Base-by-base conservation (phyloP, 2,329 filamentous ascomycete species). In the Hypoxylon sp. region DNA sequence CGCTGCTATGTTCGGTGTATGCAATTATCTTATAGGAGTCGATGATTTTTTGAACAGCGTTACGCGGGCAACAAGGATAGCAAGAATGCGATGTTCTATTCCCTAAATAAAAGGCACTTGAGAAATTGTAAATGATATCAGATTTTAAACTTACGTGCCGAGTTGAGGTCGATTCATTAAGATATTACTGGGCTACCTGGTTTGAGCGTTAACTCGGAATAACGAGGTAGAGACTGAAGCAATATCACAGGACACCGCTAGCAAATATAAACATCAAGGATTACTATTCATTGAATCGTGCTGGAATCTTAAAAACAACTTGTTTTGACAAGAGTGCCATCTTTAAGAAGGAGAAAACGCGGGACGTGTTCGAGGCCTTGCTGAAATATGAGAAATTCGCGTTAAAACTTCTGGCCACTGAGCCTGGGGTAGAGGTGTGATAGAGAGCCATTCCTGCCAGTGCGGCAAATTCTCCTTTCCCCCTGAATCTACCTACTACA, bases 401-500 rank as follows among this genome's bases (percentile, higher is more conserved):
- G 3, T 49, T 68, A 2, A 63, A 51, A 1, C 78, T 78, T 68
- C 76, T 62, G 17, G 4, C 45, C 5, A 45, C 30, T 6, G n/a
- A n/a, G 36, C 36, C 51, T 25, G 19, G 19, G 21, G 51, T 4
- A 23, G 36, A 55, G 23, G 23, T 19, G 38, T 25, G 51, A 2
- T n/a, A 30, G 36, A 23, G 73, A 68, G 14, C 73, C 76, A 4
- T 83, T 82, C 53, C 74, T 82, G 6, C 73, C 79, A 43, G 79
- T 77, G 1, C n/a, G n/a, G n/a, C n/a, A n/a, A n/a, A n/a, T n/a
- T 41, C 25, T 45, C 9, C 7, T 23, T 25, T 5, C 25, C n/a
- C 21, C 10, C 68, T 71, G 23, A 63, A 62, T 34, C 17, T n/a
- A 25, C 25, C 4, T 25, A 25, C 28, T 6, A 30, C 1, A 30